Percentiles rank a stretch among this genome's conserved stretches.
Conservation (phyloP, 2,329 filamentous ascomycete species). For the Sporothrix variecibatus region DNA sequence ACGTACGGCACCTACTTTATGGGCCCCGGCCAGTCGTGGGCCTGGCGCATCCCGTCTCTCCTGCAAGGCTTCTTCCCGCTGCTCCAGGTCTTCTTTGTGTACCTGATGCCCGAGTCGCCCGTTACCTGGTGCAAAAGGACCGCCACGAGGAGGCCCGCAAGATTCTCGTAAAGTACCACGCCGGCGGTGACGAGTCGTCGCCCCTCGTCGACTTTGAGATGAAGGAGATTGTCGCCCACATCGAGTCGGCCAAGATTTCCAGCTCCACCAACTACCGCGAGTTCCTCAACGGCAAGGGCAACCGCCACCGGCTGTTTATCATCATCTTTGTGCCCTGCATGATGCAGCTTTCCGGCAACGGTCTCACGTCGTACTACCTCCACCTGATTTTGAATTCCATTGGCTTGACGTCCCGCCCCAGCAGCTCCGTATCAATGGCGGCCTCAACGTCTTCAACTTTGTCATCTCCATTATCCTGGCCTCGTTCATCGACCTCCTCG, state of each 20-base stretch:
- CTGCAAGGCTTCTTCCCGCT: constrained; percentile 48
- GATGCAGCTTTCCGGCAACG: constrained; percentile 21
- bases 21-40: constrained; percentile 39
- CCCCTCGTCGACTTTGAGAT: constrained; percentile 56
- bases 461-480: constrained; percentile 27
- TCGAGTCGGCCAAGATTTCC: constrained; percentile 10
- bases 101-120: constrained; percentile 23
- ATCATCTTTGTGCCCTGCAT: constrained; percentile 21
- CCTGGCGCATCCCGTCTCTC: constrained; percentile 62
- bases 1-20: constrained; percentile 37
- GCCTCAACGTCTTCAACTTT: constrained; percentile 31
- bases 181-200: constrained; percentile 36
- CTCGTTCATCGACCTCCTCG: constrained; percentile 35
- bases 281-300: constrained; percentile 37
- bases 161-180: constrained; percentile 40
- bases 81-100: constrained; percentile 19
- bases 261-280: constrained; percentile 38
- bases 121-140: constrained; percentile 30
- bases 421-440: constrained; percentile 47
- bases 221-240: constrained; percentile 18
- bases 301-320: constrained; percentile 26
- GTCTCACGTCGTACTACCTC: constrained; percentile 24
- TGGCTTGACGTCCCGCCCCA: constrained; percentile 39
- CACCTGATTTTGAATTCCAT: constrained; percentile 22
- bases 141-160: constrained; percentile 32